Evolutionary conservation across 768 basidiomycete species (phyloP).

Genomic region (Boletus pseudo-olivaceus): DNA sequence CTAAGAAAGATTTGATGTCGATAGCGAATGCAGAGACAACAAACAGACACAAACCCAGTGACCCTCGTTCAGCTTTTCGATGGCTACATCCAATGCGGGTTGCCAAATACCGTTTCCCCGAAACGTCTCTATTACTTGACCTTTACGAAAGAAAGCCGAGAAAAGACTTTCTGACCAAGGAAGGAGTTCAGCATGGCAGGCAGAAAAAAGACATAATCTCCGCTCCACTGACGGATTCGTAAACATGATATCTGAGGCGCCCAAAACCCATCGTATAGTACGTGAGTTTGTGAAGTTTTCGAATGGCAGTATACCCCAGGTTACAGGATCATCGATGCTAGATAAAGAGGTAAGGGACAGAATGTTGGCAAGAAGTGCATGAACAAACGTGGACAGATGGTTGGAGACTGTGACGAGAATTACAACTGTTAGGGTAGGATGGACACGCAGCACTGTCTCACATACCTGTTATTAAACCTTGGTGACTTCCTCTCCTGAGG

Average conservation of each 20-base stretch:
- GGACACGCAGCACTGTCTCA: conserved; percentile 7
- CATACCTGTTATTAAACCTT: conserved; percentile 73
- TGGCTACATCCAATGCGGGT: conserved; percentile 78
- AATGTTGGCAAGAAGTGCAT: background rate
- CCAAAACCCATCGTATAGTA: conserved; percentile 85
- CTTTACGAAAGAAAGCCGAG: conserved; percentile 80
- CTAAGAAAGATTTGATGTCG: conserved; percentile 38
- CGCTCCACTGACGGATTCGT: conserved; percentile 71
- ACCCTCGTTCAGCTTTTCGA: conserved; percentile 74
- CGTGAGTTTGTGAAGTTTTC: conserved; percentile 54
- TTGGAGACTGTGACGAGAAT: conserved; percentile 64
- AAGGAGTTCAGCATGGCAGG: conserved; percentile 12
- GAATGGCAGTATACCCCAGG: conserved; percentile 83
- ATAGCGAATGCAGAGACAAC: background rate
- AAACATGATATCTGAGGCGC: conserved; percentile 92
- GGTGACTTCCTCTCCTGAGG: conserved; percentile 49
- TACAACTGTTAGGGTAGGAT: conserved; percentile 2
- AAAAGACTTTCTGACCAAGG: conserved; percentile 56
- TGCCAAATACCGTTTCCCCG: conserved; percentile 90
- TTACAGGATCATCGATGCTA: conserved; percentile 79
- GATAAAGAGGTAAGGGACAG: conserved; percentile 6
- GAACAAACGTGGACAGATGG: conserved; percentile 84
- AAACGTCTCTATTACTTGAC: conserved; percentile 91
- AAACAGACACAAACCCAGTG: conserved; percentile 64
- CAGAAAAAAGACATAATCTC: background rate